These are phyloP conservation scores for Colletotrichum viniferum DNA, from an alignment of 2,329 filamentous ascomycete species.

Conservation along the genomic window DNA sequence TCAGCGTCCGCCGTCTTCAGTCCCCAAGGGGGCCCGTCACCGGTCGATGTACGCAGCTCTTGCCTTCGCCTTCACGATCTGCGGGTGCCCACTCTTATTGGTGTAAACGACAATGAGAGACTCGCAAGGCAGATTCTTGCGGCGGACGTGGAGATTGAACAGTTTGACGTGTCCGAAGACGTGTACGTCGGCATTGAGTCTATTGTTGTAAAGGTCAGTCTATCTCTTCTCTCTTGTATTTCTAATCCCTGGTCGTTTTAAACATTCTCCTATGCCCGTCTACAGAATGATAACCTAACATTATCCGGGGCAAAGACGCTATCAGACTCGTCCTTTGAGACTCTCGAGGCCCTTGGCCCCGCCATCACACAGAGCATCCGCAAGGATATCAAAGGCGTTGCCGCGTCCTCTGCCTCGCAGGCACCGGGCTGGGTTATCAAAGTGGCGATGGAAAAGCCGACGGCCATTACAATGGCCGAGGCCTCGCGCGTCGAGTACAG, in stretches of 20 bases:
- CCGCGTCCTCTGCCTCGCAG: neutral
- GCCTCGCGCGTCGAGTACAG: conserved; percentile 67
- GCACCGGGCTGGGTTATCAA: conserved; percentile 53
- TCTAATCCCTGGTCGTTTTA: neutral
- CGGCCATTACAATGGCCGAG: conserved; percentile 75
- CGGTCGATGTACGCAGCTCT: conserved; percentile 22
- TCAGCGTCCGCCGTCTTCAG: conserved; percentile 23
- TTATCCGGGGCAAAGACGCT: conserved; percentile 46
- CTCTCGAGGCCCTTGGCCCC: conserved; percentile 64
- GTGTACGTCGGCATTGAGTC: conserved; percentile 61
- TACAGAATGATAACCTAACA: neutral
- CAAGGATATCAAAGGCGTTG: conserved; percentile 39
- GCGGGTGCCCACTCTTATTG: conserved; percentile 70
- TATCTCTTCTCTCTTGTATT: neutral
- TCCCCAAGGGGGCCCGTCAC: neutral
- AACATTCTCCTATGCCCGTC: neutral
- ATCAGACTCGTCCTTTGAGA: conserved; percentile 62
- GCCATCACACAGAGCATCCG: conserved; percentile 52
- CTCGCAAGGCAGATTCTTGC: conserved; percentile 69
- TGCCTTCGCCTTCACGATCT: conserved; percentile 59
- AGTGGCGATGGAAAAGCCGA: conserved; percentile 72
- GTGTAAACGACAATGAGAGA: conserved; percentile 75
- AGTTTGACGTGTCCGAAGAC: conserved; percentile 48
- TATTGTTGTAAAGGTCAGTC: conserved; percentile 65
- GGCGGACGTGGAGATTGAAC: conserved; percentile 66